phyloP scores from a whole-genome alignment of 805 yeast species.

The Kodamaea kaohsiungensis region DNA sequence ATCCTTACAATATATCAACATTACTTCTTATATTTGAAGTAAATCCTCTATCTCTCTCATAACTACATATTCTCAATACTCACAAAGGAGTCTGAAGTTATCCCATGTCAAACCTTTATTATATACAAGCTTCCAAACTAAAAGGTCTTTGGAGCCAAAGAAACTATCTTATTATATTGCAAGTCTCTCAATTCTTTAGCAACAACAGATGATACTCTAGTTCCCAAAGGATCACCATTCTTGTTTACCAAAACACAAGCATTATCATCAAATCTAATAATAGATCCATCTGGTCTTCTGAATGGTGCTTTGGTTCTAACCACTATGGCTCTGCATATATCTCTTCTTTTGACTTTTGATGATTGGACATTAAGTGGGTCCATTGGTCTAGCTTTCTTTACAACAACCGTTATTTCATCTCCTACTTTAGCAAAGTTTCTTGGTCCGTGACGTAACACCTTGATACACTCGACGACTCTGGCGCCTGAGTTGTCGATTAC shows the following conservation, averaged over 20 bases:
- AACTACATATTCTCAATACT: too few species aligned
- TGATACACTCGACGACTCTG: conserved; percentile 91
- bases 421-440: conserved; percentile 82
- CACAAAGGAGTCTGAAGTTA: too few species aligned
- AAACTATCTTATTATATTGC: conserved; percentile 80
- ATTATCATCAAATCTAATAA: conserved; percentile 87
- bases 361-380: conserved; percentile 66
- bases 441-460: conserved; percentile 88
- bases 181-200: conserved; percentile 86
- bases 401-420: conserved; percentile 91
- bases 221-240: conserved; percentile 90
- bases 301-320: conserved; percentile 85
- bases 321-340: conserved; percentile 91
- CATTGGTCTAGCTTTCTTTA: conserved; percentile 84
- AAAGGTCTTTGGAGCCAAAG: conserved; percentile 79
- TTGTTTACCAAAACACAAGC: conserved; percentile 95
- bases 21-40: too few species aligned
- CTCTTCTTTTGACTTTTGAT: conserved; percentile 90
- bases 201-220: conserved; percentile 87
- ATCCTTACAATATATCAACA: too few species aligned
- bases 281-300: conserved; percentile 83
- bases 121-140: conserved; percentile 7
- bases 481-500: conserved; percentile 98
- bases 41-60: too few species aligned
- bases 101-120: not conserved